These are phyloP conservation scores for Trametes cinnabarina DNA, from an alignment of 768 basidiomycete species.

Conservation along the genomic window DNA sequence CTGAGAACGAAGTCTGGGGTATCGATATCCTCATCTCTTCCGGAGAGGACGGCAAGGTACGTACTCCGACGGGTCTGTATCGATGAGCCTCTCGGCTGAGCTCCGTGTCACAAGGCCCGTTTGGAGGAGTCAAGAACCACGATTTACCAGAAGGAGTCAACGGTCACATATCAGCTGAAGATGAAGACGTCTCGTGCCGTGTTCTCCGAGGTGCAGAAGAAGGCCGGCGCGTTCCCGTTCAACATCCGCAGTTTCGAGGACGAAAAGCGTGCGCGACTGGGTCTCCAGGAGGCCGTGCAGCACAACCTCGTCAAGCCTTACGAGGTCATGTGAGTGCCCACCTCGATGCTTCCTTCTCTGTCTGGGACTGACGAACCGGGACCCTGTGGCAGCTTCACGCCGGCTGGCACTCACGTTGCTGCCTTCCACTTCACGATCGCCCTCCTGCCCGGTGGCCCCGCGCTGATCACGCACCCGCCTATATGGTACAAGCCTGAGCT, in stretches of 20 bases:
- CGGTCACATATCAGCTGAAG: constrained; percentile 92
- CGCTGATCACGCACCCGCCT: constrained; percentile 84
- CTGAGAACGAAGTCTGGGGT: constrained; percentile 93
- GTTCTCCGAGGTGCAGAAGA: constrained; percentile 97
- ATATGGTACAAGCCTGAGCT: constrained; percentile 92
- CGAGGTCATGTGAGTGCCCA: constrained; percentile 76
- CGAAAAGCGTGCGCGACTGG: constrained; percentile 93
- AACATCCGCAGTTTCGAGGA: constrained; percentile 92
- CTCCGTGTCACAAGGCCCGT: constrained; percentile 60
- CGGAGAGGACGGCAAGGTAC: constrained; percentile 87
- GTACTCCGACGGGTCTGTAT: constrained; percentile 16
- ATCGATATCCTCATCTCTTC: constrained; percentile 89
- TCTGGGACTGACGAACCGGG: background rate
- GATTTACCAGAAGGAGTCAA: constrained; percentile 86
- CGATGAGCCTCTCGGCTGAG: background rate
- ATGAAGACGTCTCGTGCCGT: constrained; percentile 97
- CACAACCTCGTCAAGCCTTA: constrained; percentile 93
- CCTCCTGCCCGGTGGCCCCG: constrained; percentile 83
- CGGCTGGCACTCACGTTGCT: constrained; percentile 80
- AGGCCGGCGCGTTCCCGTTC: constrained; percentile 97
- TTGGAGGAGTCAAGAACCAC: constrained; percentile 87
- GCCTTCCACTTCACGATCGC: constrained; percentile 98
- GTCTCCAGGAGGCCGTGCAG: constrained; percentile 92
- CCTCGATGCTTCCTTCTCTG: background rate
- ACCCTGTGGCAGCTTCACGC: constrained; percentile 60